Conservation (phyloP, 2,329 filamentous ascomycete species). For the Colletotrichum sp. region DNA sequence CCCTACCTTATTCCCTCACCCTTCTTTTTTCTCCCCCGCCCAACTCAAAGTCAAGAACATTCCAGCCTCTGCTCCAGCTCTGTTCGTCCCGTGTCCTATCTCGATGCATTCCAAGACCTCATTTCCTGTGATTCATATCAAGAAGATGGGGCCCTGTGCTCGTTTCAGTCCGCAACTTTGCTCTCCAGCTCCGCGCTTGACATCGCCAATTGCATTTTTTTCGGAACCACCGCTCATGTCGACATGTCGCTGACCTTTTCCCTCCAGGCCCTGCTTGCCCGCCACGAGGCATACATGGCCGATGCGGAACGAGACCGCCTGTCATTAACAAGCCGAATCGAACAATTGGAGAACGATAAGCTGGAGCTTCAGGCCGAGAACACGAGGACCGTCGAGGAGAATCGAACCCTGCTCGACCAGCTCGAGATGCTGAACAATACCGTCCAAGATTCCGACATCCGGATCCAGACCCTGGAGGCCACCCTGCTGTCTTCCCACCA, state of each 20-base stretch:
- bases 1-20: neutral
- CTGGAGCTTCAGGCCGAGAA: constrained; percentile 77
- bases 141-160: neutral
- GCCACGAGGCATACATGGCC: constrained; percentile 93
- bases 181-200: constrained; percentile 20
- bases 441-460: constrained; percentile 80
- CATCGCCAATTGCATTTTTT: constrained; percentile 10
- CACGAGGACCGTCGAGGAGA: constrained; percentile 80
- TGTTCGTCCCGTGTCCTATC: neutral
- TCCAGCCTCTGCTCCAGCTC: neutral
- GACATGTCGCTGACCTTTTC: constrained; percentile 69
- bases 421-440: constrained; percentile 82
- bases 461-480: constrained; percentile 77
- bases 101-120: constrained; percentile 18
- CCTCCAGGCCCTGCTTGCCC: constrained; percentile 84
- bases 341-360: constrained; percentile 77
- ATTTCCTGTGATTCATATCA: constrained; percentile 9
- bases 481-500: constrained; percentile 79
- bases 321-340: constrained; percentile 74
- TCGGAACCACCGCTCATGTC: constrained; percentile 20
- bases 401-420: constrained; percentile 79
- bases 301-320: constrained; percentile 87
- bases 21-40: neutral
- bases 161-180: constrained; percentile 28
- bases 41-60: constrained; percentile 8